phyloP scores from a whole-genome alignment of 2,329 filamentous ascomycete species.

The Trichoderma koningiopsis region DNA sequence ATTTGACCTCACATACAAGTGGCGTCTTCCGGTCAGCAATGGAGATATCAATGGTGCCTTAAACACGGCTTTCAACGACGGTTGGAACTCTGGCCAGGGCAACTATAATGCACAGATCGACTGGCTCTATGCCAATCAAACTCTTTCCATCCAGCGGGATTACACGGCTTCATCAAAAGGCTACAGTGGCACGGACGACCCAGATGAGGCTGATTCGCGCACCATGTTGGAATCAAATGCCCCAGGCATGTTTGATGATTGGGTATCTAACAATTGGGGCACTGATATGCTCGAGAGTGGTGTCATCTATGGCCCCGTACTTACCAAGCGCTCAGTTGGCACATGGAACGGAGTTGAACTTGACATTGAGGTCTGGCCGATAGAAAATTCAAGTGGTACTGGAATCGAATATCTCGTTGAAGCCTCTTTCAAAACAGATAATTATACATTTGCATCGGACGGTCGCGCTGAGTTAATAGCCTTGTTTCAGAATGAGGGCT shows the following conservation, averaged over 20 bases:
- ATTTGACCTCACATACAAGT: slow-evolving; percentile 14
- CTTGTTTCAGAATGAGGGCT: not conserved
- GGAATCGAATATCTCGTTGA: slow-evolving; percentile 15
- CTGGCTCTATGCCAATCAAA: slow-evolving; percentile 16
- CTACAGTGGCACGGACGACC: slow-evolving; percentile 15
- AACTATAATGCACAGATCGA: slow-evolving; percentile 16
- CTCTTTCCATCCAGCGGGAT: slow-evolving; percentile 11
- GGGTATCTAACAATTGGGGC: slow-evolving; percentile 4
- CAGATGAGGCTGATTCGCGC: not conserved
- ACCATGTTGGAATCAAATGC: slow-evolving; percentile 9
- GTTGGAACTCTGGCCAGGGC: slow-evolving; percentile 16
- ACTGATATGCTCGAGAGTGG: slow-evolving; percentile 8
- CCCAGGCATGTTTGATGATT: slow-evolving; percentile 11
- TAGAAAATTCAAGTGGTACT: not conserved
- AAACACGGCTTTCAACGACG: slow-evolving; percentile 3
- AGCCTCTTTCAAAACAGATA: slow-evolving; percentile 2
- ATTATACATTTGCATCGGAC: not conserved
- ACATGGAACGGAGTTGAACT: slow-evolving; percentile 2
- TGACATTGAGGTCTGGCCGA: slow-evolving; percentile 19
- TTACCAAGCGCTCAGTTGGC: slow-evolving; percentile 16
- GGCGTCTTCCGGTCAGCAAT: slow-evolving; percentile 11
- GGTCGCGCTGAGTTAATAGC: slow-evolving; percentile 2
- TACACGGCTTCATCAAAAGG: slow-evolving; percentile 13
- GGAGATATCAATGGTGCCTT: slow-evolving; percentile 5
- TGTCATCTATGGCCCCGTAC: slow-evolving; percentile 4